phyloP scores from a whole-genome alignment of 1,284 basidiomycete genomes.

The Rhodotorula sp. region DNA sequence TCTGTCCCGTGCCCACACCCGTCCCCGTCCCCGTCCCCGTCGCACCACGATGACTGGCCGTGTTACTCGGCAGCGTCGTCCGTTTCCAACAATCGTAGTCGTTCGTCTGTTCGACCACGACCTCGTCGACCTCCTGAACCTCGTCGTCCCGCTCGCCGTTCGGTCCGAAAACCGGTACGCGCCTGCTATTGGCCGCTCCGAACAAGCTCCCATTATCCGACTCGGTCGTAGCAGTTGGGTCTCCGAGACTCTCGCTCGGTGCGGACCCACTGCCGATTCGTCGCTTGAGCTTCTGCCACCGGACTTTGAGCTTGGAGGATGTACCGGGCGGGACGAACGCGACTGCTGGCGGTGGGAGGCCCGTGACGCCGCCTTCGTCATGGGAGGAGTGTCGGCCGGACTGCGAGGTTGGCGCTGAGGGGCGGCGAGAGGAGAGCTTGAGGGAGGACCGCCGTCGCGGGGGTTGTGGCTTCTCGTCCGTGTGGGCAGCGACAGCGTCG shows the following conservation, averaged over 20 bases:
- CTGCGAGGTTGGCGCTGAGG: neutral
- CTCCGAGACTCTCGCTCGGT: constrained; percentile 34
- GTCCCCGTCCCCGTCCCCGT: constrained; percentile 31
- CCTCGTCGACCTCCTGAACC: constrained; percentile 34
- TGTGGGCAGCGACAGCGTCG: neutral
- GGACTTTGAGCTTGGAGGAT: constrained; percentile 18
- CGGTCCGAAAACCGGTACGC: neutral
- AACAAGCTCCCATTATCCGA: constrained; percentile 23
- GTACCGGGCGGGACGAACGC: constrained; percentile 29
- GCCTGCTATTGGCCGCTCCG: neutral
- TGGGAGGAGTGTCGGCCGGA: too few relatives aligned
- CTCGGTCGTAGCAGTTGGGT: constrained; percentile 34
- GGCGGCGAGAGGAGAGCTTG: neutral
- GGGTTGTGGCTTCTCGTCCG: neutral
- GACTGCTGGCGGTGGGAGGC: constrained; percentile 26
- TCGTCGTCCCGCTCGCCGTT: constrained; percentile 19
- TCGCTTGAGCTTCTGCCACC: constrained; percentile 34
- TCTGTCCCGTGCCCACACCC: constrained; percentile 17
- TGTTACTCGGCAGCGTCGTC: constrained; percentile 14
- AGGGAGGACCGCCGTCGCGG: neutral
- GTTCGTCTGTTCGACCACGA: constrained; percentile 33
- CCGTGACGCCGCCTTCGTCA: neutral
- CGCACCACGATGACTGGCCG: constrained; percentile 17
- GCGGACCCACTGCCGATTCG: constrained; percentile 36
- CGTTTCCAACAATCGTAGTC: constrained; percentile 31